phyloP scores from a whole-genome alignment of 768 basidiomycete species.

The Phaffia tasmanica region DNA sequence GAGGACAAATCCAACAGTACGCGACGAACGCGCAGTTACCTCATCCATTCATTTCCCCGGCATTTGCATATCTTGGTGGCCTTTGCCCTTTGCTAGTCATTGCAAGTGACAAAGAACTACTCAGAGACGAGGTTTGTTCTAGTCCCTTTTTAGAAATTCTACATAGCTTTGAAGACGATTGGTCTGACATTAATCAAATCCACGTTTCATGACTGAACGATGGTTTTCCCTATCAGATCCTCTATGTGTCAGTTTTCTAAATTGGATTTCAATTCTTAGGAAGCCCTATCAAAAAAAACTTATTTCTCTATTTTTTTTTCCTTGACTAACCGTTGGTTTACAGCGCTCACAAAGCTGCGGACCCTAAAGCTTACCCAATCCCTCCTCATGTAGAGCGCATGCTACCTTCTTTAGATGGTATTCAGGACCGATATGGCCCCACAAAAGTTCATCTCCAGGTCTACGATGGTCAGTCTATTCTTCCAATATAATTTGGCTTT shows the following conservation, averaged over 20 bases:
- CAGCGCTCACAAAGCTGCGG: constrained; percentile 75
- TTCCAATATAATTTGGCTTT: neutral
- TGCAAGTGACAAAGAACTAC: constrained; percentile 25
- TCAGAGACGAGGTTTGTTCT: constrained; percentile 17
- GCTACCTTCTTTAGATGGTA: constrained; percentile 36
- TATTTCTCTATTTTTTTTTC: too few species aligned
- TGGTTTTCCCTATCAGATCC: too few species aligned
- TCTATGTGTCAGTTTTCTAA: too few species aligned
- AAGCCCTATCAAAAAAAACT: too few species aligned
- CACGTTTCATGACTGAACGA: too few species aligned
- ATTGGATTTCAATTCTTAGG: too few species aligned
- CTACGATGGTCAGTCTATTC: constrained; percentile 55
- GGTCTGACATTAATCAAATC: too few species aligned
- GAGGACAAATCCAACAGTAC: constrained; percentile 26
- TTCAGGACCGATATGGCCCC: constrained; percentile 39
- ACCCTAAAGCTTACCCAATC: constrained; percentile 62
- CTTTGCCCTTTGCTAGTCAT: constrained; percentile 68
- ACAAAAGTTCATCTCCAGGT: constrained; percentile 86
- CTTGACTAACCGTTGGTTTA: neutral
- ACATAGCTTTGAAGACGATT: neutral
- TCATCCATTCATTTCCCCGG: constrained; percentile 61
- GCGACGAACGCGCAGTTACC: constrained; percentile 43
- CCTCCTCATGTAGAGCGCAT: constrained; percentile 45
- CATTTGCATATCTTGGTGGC: constrained; percentile 73
- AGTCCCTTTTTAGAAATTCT: neutral